Base-by-base conservation (phyloP, 306 rosid species). In the Ormosia semicastrata region DNA sequence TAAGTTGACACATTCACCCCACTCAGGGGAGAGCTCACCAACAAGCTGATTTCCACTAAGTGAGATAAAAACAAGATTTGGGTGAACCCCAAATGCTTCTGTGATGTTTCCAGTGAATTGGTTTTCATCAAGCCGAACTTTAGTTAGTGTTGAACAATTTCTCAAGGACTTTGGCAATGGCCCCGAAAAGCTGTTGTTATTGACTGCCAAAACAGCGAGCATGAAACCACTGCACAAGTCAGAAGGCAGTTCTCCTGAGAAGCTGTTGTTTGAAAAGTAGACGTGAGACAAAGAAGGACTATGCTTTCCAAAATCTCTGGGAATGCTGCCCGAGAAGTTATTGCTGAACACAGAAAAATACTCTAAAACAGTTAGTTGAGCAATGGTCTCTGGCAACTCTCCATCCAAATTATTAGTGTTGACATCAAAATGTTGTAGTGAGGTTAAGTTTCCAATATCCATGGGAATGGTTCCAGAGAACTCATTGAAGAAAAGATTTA, bases 241-340 rank as follows among this genome's bases (percentile, higher is more conserved):
- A 56, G 89, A 75, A 15, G 97, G 98, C 73, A 93, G 70, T 69
- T 85, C 88, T 82, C 97, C 94, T 2, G 87, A 77, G 83, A 93
- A 91, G 50, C 65, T 85, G 90, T 91, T 93, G 85, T 87, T 82
- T 6, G 97, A 86, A 54, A 90, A 82, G 83, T 75, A 86, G 49
- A 88, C 75, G 15, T 0, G 3, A 11, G 0, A 7, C 86, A 93
- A 75, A 44, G 5, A 1, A 58, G 86, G 93, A 78, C 82, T 89
- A 39, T 59, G 29, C 85, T 81, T 88, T 49, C 96, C 96, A 41
- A 93, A 91, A 36, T 90, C 88, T 11, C 54, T 54, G 0, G 97
- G 89, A 85, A 93, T 82, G 34, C 15, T 66, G 3, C 97, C 97
- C 0, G 82, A 83, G 73, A 93, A 87, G 2, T 86, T 85, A 32